Evolutionary conservation across 2,329 filamentous ascomycete species (phyloP), one percentile per base, ranked within the genome.

Genomic region (Bipolaris sorokiniana): DNA sequence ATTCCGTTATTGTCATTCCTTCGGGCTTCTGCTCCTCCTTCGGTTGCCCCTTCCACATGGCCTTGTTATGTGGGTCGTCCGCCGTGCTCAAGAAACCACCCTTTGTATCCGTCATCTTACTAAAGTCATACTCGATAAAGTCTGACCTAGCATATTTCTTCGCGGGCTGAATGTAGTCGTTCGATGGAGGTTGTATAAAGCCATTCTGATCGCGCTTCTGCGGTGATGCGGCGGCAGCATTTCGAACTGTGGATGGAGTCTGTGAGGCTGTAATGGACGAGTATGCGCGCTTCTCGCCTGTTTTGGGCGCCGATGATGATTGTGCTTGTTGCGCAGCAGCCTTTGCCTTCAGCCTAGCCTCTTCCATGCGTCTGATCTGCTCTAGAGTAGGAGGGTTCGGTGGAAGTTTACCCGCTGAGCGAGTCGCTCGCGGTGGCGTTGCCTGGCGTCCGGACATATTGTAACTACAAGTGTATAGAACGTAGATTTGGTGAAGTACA

Each of bases 71-170:
- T 1, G 95, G 95, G 76, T 99, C 95, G 72, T 99, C 95, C 61
- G 94, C 90, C 1, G 86, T 84, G n/a, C 89, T 90, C 63, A 99
- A 78, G 77, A 99, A 99, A 0, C 95, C 95, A 61, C 95, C 95
- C 73, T 97, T 97, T 0, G 94, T 98, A 76, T 99, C 95, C 6
- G 90, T 96, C 92, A 99, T 98, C 78, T 94, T 90, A 73, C 90
- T 94, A 78, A 99, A 95, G 76, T 99, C 95, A 79, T 97, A 98
- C 73, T 99, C 95, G 71, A 99, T 93, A 74, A 90, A 98, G 75
- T 75, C 73, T 7, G 69, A 72, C 46, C 95, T 94, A 59, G 90
- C 87, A 66, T 98, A 97, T 71, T 96, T 97, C 70, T 88, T 86
- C 37, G 91, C 91, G 0, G 94, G 89, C 53, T 87, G 88, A 48